Evolutionary conservation across 2,329 filamentous ascomycete species (phyloP).

Genomic region (Fusarium sp.): DNA sequence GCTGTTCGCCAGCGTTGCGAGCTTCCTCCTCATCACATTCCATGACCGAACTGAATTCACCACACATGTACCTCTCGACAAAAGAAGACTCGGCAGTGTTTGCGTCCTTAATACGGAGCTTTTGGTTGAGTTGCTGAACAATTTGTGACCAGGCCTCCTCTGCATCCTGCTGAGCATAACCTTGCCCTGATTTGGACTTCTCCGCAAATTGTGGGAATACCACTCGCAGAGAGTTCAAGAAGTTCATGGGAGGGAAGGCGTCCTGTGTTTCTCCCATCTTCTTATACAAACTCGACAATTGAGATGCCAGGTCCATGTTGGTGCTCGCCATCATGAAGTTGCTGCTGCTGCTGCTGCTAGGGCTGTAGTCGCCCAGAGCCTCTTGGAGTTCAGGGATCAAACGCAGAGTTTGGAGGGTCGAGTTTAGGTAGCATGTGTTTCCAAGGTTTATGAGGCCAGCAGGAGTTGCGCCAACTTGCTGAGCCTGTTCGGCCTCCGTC

Average conservation of each 20-base stretch:
- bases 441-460: slow-evolving; percentile 92
- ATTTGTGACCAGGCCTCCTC: slow-evolving; percentile 99
- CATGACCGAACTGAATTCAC: slow-evolving; percentile 81
- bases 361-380: slow-evolving; percentile 73
- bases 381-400: slow-evolving; percentile 91
- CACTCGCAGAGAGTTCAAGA: slow-evolving; percentile 82
- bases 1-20: slow-evolving; percentile 78
- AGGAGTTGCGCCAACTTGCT: slow-evolving; percentile 84
- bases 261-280: slow-evolving; percentile 91
- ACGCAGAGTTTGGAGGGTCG: slow-evolving; percentile 90
- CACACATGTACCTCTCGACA: slow-evolving; percentile 90
- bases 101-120: slow-evolving; percentile 74
- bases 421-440: slow-evolving; percentile 99
- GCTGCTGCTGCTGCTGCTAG: slow-evolving; percentile 57
- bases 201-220: slow-evolving; percentile 95
- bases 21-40: slow-evolving; percentile 87
- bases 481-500: slow-evolving; percentile 91
- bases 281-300: slow-evolving; percentile 86
- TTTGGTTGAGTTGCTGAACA: slow-evolving; percentile 82
- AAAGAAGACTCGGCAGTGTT: slow-evolving; percentile 73
- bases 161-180: slow-evolving; percentile 97
- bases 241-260: slow-evolving; percentile 85
- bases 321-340: slow-evolving; percentile 55
- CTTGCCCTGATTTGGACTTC: slow-evolving; percentile 81
- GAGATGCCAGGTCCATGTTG: slow-evolving; percentile 76